phyloP scores from a whole-genome alignment of 2,329 filamentous ascomycete species.

The Monosporascus sp. region DNA sequence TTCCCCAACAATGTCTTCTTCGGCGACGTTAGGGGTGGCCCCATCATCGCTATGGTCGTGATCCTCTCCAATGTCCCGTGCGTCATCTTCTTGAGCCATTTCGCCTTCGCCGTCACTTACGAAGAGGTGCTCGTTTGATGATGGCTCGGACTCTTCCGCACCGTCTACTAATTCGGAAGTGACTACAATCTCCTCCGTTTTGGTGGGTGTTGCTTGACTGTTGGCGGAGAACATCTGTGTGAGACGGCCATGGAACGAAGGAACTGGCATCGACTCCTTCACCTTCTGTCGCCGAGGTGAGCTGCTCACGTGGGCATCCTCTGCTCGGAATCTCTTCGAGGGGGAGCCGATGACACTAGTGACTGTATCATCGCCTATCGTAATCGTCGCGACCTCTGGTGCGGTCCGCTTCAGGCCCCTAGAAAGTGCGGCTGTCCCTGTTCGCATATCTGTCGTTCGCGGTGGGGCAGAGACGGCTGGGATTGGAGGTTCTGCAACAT shows the following conservation, averaged over 20 bases:
- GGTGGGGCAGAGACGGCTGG: constrained; percentile 29
- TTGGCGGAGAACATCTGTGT: constrained; percentile 41
- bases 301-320: constrained; percentile 28
- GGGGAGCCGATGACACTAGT: constrained; percentile 60
- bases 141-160: constrained; percentile 16
- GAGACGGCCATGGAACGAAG: constrained; percentile 39
- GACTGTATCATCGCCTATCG: constrained; percentile 63
- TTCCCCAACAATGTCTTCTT: constrained; percentile 16
- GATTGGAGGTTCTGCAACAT: constrained; percentile 24
- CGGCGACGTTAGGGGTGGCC: not conserved
- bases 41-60: constrained; percentile 16
- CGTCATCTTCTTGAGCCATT: constrained; percentile 17
- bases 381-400: constrained; percentile 66
- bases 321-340: constrained; percentile 40
- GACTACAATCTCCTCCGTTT: constrained; percentile 6
- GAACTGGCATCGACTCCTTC: constrained; percentile 23
- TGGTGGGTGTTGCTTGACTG: constrained; percentile 13
- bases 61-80: constrained; percentile 14
- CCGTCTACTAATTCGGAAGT: constrained; percentile 8
- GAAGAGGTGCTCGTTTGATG: constrained; percentile 23
- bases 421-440: constrained; percentile 14
- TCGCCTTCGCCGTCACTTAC: constrained; percentile 24
- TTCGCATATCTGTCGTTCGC: constrained; percentile 20
- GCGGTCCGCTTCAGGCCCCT: constrained; percentile 49
- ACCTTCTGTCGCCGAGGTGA: constrained; percentile 24